These are phyloP conservation scores for Cenchrus americanus DNA, from an alignment of 176 grass and related monocot genomes.

Conservation along the genomic window DNA sequence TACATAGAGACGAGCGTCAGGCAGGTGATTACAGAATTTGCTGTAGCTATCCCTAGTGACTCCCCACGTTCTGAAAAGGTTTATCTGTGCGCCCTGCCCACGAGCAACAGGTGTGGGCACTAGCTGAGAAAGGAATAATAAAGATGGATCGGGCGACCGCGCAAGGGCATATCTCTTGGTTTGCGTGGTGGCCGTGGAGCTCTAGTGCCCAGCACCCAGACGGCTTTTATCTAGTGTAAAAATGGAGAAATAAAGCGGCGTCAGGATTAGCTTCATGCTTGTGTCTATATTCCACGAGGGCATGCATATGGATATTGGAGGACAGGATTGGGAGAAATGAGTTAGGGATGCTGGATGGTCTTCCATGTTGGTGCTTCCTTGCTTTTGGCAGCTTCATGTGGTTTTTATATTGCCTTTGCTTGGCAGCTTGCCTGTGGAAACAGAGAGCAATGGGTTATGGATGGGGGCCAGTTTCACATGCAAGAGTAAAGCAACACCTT, in stretches of 20 bases:
- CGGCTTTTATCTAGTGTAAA: constrained; percentile 43
- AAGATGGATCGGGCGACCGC: constrained; percentile 33
- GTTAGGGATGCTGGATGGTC: constrained; percentile 17
- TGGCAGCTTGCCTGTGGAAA: constrained; percentile 23
- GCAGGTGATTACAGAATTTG: background rate
- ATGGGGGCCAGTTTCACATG: constrained; percentile 39
- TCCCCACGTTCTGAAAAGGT: constrained; percentile 36
- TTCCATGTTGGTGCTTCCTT: constrained; percentile 42
- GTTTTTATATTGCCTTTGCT: constrained; percentile 28
- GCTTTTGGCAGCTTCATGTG: constrained; percentile 44
- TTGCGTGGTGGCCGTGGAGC: constrained; percentile 39
- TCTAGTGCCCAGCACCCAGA: constrained; percentile 34
- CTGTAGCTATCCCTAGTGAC: constrained; percentile 1
- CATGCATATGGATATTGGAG: background rate
- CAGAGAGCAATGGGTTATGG: constrained; percentile 24
- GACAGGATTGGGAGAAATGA: constrained; percentile 21
- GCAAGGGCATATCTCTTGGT: constrained; percentile 39
- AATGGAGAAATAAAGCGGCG: constrained; percentile 27
- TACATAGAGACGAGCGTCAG: background rate
- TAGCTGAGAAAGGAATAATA: constrained; percentile 45
- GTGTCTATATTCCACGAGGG: background rate
- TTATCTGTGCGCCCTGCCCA: constrained; percentile 31
- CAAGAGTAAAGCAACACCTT: constrained; percentile 37
- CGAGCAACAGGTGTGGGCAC: constrained; percentile 36
- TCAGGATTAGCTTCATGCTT: background rate